Evolutionary conservation across 2,329 filamentous ascomycete species (phyloP).

Genomic region (Exophiala dermatitidis): DNA sequence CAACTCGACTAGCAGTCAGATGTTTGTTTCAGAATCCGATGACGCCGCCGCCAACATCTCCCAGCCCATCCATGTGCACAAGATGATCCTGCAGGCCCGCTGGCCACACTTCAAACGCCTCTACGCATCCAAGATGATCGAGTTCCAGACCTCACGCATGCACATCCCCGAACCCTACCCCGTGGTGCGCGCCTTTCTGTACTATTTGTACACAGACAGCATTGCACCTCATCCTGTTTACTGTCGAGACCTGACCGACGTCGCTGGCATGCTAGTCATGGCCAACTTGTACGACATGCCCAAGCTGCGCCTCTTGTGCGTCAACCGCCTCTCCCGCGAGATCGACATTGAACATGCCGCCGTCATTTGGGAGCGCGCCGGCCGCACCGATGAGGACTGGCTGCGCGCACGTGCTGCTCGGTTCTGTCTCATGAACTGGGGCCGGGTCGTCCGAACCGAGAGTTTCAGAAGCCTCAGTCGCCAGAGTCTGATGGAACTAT

Average conservation of each 20-base stretch:
- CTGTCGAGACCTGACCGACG: slow-evolving; percentile 63
- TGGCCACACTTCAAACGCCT: slow-evolving; percentile 95
- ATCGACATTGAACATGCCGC: slow-evolving; percentile 92
- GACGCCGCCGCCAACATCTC: slow-evolving; percentile 49
- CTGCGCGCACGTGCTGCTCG: slow-evolving; percentile 77
- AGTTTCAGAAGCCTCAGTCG: slow-evolving; percentile 78
- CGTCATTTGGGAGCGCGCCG: slow-evolving; percentile 91
- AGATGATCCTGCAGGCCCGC: slow-evolving; percentile 84
- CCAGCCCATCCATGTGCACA: slow-evolving; percentile 85
- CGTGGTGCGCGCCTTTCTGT: slow-evolving; percentile 88
- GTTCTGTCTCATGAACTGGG: slow-evolving; percentile 93
- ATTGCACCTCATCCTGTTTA: slow-evolving; percentile 58
- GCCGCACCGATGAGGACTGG: slow-evolving; percentile 87
- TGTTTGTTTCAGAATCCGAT: slow-evolving; percentile 17
- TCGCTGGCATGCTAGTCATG: slow-evolving; percentile 92
- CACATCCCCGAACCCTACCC: slow-evolving; percentile 95
- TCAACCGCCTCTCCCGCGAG: slow-evolving; percentile 82
- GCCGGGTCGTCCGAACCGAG: slow-evolving; percentile 79
- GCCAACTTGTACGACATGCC: slow-evolving; percentile 97
- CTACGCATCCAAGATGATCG: slow-evolving; percentile 90
- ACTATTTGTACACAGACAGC: slow-evolving; percentile 94
- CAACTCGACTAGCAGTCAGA: slow-evolving; percentile 20
- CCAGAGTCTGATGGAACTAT: slow-evolving; percentile 76
- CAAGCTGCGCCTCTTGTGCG: slow-evolving; percentile 79
- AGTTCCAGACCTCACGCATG: slow-evolving; percentile 95